Evolutionary conservation across 139 green algal genomes (phyloP), one percentile per base, ranked within the genome.

Genomic region (Haematococcus sp.): DNA sequence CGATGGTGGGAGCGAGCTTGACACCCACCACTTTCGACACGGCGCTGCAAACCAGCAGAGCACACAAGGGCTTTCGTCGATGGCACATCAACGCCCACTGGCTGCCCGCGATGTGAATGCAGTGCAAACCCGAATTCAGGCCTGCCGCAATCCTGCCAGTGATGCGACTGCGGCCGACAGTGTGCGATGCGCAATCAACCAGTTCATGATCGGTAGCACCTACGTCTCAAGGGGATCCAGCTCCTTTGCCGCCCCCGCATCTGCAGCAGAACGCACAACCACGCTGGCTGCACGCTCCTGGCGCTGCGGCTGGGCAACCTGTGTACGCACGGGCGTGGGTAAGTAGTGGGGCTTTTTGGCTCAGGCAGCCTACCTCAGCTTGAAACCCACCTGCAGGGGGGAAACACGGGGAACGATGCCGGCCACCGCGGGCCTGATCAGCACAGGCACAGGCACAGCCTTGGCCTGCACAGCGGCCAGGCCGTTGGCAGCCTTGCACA

Each of bases 11-110:
- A 0, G 90, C 92, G 5, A 75, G 49, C 76, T 90, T 89, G 23
- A 66, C 17, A 16, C 92, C 92, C 4, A 90, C 75, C 1, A 97
- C 65, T 82, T 94, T 94, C 71, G 88, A 72, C 1, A 91, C 79
- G 4, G 85, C 40, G 23, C 90, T 94, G 85, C 74, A 54, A 40
- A 19, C 30, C 35, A 71, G 28, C 4, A 64, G 46, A 20, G 54
- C 43, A 70, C 11, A 55, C 9, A 22, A 22, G 13, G 16, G 55
- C 15, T 13, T 49, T 35, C 25, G 27, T 23, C 20, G 51, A 34
- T 11, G 17, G 32, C 33, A n/a, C n/a, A 22, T 61, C 51, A 20
- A 17, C 17, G 31, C 31, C n/a, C 32, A 44, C 35, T 43, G 46
- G 40, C 31, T 51, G 19, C 27, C 17, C 5, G 5, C 17, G 25